phyloP scores from a whole-genome alignment of 768 basidiomycete species.

The Cyathus striatus region DNA sequence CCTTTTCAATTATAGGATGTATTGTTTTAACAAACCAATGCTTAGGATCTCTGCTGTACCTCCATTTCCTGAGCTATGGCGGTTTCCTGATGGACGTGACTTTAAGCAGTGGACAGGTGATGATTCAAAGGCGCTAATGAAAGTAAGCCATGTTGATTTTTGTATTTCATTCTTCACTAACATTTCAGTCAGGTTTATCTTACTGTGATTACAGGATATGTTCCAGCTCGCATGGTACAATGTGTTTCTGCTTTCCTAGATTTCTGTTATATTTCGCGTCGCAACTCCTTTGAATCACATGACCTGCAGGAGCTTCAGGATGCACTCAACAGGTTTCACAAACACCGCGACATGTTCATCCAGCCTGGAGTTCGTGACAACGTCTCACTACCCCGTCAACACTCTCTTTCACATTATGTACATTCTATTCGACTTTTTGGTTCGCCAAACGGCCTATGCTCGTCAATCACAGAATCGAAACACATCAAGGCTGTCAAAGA shows the following conservation, averaged over 20 bases:
- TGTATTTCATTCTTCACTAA: background rate
- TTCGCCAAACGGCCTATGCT: conserved; percentile 28
- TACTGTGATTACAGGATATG: conserved; percentile 10
- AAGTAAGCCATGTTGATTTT: conserved; percentile 1
- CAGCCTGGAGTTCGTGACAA: background rate
- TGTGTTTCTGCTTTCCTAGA: conserved; percentile 12
- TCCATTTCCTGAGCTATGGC: conserved; percentile 2
- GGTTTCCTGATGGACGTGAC: conserved; percentile 2
- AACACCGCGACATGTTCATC: background rate
- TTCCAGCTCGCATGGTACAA: conserved; percentile 9
- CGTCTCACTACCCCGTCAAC: conserved; percentile 24
- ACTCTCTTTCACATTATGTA: conserved; percentile 22
- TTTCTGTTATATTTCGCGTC: conserved; percentile 12
- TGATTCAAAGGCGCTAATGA: conserved; percentile 8
- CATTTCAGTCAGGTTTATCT: background rate
- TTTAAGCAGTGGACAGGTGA: conserved; percentile 6
- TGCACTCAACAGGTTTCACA: conserved; percentile 1
- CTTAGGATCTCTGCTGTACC: conserved; percentile 1
- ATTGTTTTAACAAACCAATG: background rate
- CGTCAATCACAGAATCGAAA: conserved; percentile 27
- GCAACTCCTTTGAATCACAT: background rate
- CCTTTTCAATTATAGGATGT: background rate
- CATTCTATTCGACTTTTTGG: conserved; percentile 18
- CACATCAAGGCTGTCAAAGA: conserved; percentile 31
- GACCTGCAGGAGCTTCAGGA: background rate